phyloP scores from a whole-genome alignment of 257 asterid genomes.

The Cruciata laevipes region DNA sequence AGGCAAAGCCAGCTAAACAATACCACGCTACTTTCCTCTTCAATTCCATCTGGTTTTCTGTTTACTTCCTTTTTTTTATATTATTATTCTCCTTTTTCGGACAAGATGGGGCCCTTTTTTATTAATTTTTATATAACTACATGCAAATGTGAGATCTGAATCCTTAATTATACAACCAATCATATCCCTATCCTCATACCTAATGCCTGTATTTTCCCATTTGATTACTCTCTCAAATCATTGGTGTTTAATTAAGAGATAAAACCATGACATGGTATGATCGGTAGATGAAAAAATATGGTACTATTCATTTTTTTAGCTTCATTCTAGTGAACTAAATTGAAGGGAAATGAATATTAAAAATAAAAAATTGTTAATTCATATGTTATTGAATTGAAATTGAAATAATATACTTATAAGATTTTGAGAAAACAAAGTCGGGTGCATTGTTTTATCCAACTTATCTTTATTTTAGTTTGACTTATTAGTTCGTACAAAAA shows the following conservation, averaged over 20 bases:
- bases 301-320: too few species aligned
- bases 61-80: not conserved
- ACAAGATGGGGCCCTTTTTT: not conserved
- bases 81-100: not conserved
- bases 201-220: not conserved
- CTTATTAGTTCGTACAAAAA: too few species aligned
- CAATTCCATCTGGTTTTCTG: constrained; percentile 1
- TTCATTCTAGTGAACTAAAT: too few species aligned
- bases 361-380: too few species aligned
- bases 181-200: not conserved
- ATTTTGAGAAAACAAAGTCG: too few species aligned
- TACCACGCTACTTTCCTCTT: not conserved
- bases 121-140: not conserved
- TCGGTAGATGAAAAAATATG: too few species aligned
- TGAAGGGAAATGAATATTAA: too few species aligned
- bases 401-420: too few species aligned
- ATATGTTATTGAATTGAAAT: too few species aligned
- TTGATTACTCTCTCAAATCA: not conserved
- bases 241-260: not conserved
- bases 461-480: too few species aligned
- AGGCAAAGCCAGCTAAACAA: constrained; percentile 3
- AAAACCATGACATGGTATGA: not conserved
- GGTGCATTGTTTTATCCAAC: too few species aligned
- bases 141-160: not conserved
- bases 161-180: not conserved